Conservation (phyloP, 176 grass and related monocot species). For the Metroxylon sagu region DNA sequence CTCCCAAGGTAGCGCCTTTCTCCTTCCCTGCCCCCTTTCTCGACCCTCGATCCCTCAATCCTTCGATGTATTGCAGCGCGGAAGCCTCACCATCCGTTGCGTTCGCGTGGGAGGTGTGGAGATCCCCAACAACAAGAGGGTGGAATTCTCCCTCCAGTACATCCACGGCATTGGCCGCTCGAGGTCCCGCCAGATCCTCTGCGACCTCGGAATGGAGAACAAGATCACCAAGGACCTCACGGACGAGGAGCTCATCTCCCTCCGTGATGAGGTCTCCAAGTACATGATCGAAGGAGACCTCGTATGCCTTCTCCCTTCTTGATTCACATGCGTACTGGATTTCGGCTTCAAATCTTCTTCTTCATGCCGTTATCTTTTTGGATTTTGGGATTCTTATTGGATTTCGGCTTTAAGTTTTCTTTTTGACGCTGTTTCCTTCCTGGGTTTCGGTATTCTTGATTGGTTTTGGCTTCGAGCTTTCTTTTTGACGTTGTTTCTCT, state of each 20-base stretch:
- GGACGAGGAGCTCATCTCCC: constrained; percentile 70
- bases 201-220: constrained; percentile 64
- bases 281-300: constrained; percentile 98
- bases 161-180: constrained; percentile 77
- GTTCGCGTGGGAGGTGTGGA: constrained; percentile 92
- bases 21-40: neutral
- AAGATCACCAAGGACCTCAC: constrained; percentile 77
- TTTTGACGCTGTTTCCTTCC: neutral
- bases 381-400: no score
- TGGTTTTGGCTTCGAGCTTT: neutral
- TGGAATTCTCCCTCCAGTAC: constrained; percentile 84
- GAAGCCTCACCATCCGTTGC: constrained; percentile 59
- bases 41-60: neutral
- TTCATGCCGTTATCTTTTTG: no score
- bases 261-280: constrained; percentile 83
- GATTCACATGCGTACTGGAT: neutral
- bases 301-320: constrained; percentile 20
- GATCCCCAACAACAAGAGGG: constrained; percentile 89
- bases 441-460: neutral
- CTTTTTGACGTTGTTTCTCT: neutral
- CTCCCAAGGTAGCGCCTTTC: constrained; percentile 20
- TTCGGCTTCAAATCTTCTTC: no score
- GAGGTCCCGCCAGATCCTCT: constrained; percentile 62
- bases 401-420: neutral
- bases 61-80: constrained; percentile 1